Evolutionary conservation across 176 grass and related monocot species (phyloP), one percentile per base, ranked within the genome.

Genomic region (Carex parvula): DNA sequence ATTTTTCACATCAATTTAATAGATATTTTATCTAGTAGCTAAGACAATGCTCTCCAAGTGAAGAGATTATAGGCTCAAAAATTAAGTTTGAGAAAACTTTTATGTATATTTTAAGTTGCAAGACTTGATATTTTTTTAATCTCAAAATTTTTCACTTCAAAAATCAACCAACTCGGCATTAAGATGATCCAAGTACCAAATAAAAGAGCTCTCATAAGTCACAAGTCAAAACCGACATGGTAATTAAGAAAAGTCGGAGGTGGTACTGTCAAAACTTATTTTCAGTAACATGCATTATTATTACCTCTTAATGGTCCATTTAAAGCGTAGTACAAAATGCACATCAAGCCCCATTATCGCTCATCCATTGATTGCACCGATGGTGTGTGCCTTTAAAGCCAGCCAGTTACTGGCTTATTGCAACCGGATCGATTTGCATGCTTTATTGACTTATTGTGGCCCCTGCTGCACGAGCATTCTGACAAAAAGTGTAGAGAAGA

Each of bases 271-370:
- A 57, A 17, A 57, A 57, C 2, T 50, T 50, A 50, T n/a, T 20
- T 60, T 68, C 14, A 37, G 18, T 37, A 68, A 33, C 65, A 37
- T 16, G 18, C 32, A 69, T 53, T 26, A 26, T 52, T 75, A 29
- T 74, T 22, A 52, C 44, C 70, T 75, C 70, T 75, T 75, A 75
- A 74, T 52, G 44, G 32, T 12, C 29, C 42, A 74, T 74, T 74
- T 50, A 74, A 74, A 73, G n/a, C 18, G 20, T 74, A 52, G 70
- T 52, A 74, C 70, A 52, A 74, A 24, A n/a, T 72, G 11, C 66
- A 69, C 66, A 30, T 52, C 70, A 74, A 50, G 44, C 3, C n/a
- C 39, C 70, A 74, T 74, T 48, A 74, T 74, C 42, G 5, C 42
- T 52, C 20, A 52, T 74, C 70, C 70, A 50, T 74, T 74, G 70